Evolutionary conservation across 306 rosid genomes (phyloP), one percentile per base, ranked within the genome.

Genomic region (Acacia crassicarpa): DNA sequence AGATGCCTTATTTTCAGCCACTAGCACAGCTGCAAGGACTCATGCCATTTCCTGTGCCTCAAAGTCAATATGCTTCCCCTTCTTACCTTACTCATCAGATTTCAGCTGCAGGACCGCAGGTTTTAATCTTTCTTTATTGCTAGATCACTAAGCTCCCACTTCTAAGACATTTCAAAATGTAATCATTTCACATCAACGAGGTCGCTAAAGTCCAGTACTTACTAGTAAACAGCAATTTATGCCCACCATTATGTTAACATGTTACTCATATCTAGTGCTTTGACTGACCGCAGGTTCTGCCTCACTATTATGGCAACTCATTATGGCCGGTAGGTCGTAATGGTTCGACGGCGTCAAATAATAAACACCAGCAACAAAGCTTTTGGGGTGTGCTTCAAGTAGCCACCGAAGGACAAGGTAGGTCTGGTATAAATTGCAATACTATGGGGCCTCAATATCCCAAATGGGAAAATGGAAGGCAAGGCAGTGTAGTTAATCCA

Each of bases 71-170:
- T 76, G 85, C 83, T 81, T 72, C 93, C 4, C 62, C 90, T 40
- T 70, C 88, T 68, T 87, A 44, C 92, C 73, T 30, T 30, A 30
- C 76, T 43, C 87, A 89, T 76, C 91, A 81, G 71, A 80, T 67
- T 80, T 72, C 93, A 41, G 81, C 85, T 46, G 77, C 77, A 80
- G 87, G 84, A 41, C 86, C 84, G 45, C 94, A 90, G 98, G 97
- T 94, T 48, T 81, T 73, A 53, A 54, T 76, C 77, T 66, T 48
- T 72, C 78, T 70, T 25, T 54, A 62, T 51, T 75, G 54, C 81
- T 61, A 78, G 4, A 68, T 71, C 59, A 58, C 77, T 5, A 17
- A 79, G 70, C 11, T 32, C 74, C 58, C 30, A 72, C 65, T 73
- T 67, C 35, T 72, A 4, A 56, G 35, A 61, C 12, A 23, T 33